A percentile compares a stretch with the other conserved stretches of the same genome.
Conservation (phyloP, 306 rosid species). For the Calophaca sinica region DNA sequence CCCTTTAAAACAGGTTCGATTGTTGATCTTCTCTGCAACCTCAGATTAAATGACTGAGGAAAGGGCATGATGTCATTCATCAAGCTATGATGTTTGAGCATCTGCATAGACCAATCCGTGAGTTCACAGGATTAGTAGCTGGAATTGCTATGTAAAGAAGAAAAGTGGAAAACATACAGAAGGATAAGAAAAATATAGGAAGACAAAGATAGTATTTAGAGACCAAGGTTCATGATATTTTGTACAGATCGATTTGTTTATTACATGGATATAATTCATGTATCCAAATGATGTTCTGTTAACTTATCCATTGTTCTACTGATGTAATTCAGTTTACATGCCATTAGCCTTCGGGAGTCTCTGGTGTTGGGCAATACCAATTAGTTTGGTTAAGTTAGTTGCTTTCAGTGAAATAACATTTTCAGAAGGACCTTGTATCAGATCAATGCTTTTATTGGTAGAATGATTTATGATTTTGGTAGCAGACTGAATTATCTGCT, state of each 20-base stretch:
- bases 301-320: slow-evolving; percentile 36
- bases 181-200: slow-evolving; percentile 53
- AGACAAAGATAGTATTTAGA: slow-evolving; percentile 45
- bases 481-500: neutral
- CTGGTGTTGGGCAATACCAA: slow-evolving; percentile 46
- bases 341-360: slow-evolving; percentile 28
- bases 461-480: slow-evolving; percentile 25
- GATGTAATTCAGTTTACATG: slow-evolving; percentile 43
- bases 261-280: slow-evolving; percentile 56
- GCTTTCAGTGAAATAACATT: slow-evolving; percentile 28
- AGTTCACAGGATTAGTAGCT: slow-evolving; percentile 54
- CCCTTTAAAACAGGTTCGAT: slow-evolving; percentile 50
- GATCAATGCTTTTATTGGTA: slow-evolving; percentile 31
- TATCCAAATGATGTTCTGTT: slow-evolving; percentile 50
- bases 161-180: slow-evolving; percentile 52
- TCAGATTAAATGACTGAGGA: slow-evolving; percentile 45
- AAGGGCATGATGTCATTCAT: slow-evolving; percentile 44
- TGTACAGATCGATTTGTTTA: slow-evolving; percentile 65
- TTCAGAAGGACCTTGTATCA: neutral
- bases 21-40: slow-evolving; percentile 50
- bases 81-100: slow-evolving; percentile 44
- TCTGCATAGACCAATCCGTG: slow-evolving; percentile 41
- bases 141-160: slow-evolving; percentile 66
- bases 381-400: slow-evolving; percentile 39
- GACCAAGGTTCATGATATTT: slow-evolving; percentile 55